Percentiles rank a stretch among this genome's conserved stretches.
Evolutionary conservation across 2,329 filamentous ascomycete species (phyloP).

Genomic region (Talaromyces marneffei): DNA sequence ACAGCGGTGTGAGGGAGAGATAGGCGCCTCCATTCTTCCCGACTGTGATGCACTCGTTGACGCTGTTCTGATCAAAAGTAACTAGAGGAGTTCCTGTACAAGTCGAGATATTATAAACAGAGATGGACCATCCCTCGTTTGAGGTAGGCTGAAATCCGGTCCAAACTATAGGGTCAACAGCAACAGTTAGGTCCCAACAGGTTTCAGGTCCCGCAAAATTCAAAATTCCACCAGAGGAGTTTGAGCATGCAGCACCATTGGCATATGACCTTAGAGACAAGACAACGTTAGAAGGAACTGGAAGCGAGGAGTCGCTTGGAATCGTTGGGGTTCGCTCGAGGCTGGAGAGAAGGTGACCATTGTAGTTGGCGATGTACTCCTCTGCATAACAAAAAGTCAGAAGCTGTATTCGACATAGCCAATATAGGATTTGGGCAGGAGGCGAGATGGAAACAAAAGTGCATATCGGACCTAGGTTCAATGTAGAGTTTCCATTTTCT

Average conservation of each 20-base stretch:
- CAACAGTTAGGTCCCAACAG: neutral
- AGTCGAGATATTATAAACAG: conserved; percentile 4
- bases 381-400: conserved; percentile 1
- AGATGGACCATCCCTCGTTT: conserved; percentile 14
- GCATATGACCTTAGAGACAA: neutral
- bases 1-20: neutral
- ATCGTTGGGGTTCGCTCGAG: conserved; percentile 11
- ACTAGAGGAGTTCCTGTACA: neutral
- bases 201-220: neutral
- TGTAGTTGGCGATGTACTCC: conserved; percentile 17
- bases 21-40: neutral
- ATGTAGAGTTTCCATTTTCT: neutral
- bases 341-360: conserved; percentile 16
- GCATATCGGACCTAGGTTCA: neutral
- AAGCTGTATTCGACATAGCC: neutral
- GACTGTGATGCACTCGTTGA: conserved; percentile 4
- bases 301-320: conserved; percentile 4
- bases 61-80: neutral
- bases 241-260: neutral
- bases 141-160: neutral
- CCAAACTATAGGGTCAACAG: neutral
- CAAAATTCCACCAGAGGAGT: neutral
- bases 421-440: neutral
- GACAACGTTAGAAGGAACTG: conserved; percentile 8
- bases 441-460: neutral